Base-by-base conservation (phyloP, 768 basidiomycete species). In the Agaricus sinodeliciosus region DNA sequence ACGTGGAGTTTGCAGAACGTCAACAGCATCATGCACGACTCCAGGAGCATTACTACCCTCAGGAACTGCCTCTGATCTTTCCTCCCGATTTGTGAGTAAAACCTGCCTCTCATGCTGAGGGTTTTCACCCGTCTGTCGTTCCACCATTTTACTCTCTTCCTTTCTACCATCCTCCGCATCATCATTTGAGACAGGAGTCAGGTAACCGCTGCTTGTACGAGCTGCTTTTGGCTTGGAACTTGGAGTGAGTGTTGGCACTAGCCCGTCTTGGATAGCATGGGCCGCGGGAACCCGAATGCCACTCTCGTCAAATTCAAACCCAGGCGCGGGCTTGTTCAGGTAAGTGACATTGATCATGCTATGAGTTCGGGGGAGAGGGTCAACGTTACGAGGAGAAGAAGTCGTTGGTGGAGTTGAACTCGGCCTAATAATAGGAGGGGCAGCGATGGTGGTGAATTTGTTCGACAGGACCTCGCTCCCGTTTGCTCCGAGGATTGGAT, bases 81-180 rank as follows among this genome's bases (percentile, higher is more conserved):
- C 43, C 22, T 12, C 15, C 26, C 15, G 26, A 11, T 13, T n/a
- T 5, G 43, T 41, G 3, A 7, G 26, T 45, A n/a, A 41, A 31
- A 31, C 7, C 1, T 31, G 31, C 11, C 31, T 31, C 11, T 31
- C 31, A 11, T 31, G 22, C 22, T 22, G 22, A 22, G 22, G 3
- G 22, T 3, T 22, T 22, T 22, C 22, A 22, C 22, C 2, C 22
- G 22, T 22, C 22, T 22, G 22, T 22, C 22, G 22, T 3, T 22
- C 22, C 22, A 22, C 22, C 22, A 22, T 22, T 22, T 3, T 3
- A 22, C 22, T 11, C 31, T 31, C 31, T 31, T 31, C 31, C 31
- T 11, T 31, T 31, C 58, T 59, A 7, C 57, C 56, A 34, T 42
- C 49, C 19, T 60, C 59, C 12, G 16, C 8, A 37, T 57, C 59